A percentile compares a stretch with the other conserved stretches of the same genome.
phyloP scores from a whole-genome alignment of 2,329 filamentous ascomycete species.

The Purpureocillium takamizusanense region DNA sequence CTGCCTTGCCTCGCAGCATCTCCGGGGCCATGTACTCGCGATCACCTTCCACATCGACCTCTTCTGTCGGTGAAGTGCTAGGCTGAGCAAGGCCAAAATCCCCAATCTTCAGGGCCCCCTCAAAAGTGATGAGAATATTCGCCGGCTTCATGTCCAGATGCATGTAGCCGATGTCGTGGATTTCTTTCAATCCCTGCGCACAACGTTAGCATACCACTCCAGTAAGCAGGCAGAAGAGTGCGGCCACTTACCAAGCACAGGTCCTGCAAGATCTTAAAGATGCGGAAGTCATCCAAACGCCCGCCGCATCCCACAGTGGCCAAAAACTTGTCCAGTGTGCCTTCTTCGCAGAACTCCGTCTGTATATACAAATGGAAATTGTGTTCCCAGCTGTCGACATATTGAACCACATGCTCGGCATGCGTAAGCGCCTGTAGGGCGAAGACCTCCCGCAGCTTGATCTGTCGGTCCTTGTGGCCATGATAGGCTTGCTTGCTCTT shows the following conservation, averaged over 20 bases:
- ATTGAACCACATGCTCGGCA: constrained; percentile 77
- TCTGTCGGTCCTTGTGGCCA: constrained; percentile 70
- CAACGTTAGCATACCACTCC: constrained; percentile 4
- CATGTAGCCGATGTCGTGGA: constrained; percentile 80
- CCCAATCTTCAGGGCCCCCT: constrained; percentile 74
- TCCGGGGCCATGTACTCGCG: constrained; percentile 94
- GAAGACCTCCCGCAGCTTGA: constrained; percentile 75
- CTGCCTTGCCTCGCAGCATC: constrained; percentile 75
- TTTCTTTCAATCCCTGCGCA: constrained; percentile 71
- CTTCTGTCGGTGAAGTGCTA: constrained; percentile 61
- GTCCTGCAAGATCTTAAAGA: constrained; percentile 96
- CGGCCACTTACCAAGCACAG: constrained; percentile 59
- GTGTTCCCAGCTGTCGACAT: constrained; percentile 81
- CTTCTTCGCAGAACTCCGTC: constrained; percentile 93
- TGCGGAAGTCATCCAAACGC: constrained; percentile 89
- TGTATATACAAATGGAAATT: constrained; percentile 87
- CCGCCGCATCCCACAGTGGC: constrained; percentile 74
- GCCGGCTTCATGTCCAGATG: constrained; percentile 81
- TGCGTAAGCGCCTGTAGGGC: constrained; percentile 69
- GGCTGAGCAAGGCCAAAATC: constrained; percentile 76
- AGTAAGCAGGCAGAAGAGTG: background rate
- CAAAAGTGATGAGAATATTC: constrained; percentile 73
- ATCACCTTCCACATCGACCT: constrained; percentile 86
- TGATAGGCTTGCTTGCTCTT: constrained; percentile 76
- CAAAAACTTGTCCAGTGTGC: constrained; percentile 80